Evolutionary conservation across 768 basidiomycete species (phyloP), one percentile per base, ranked within the genome.

Genomic region (Collybia nuda): DNA sequence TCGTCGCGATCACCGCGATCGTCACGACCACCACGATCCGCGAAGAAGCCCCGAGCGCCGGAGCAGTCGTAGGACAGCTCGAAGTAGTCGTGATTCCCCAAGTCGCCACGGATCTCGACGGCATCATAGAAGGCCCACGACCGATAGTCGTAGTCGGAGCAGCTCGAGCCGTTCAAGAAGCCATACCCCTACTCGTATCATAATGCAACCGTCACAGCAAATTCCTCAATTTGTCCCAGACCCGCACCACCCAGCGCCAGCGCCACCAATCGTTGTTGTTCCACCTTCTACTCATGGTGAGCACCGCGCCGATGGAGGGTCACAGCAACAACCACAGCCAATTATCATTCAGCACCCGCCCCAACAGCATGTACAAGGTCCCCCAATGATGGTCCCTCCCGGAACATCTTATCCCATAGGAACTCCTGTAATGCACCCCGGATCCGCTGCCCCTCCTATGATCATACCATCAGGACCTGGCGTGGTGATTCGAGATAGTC

Each of bases 41-140:
- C 32, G 32, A 32, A 32, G 32, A 11, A 32, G 32, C 12, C 32
- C 32, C 32, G 32, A 32, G 32, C 32, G 32, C 12, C 32, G 32
- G 32, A 41, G 47, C 4, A 53, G 50, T 15, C 43, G 45, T 18
- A 44, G 52, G 32, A 54, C n/a, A n/a, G n/a, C 57, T 54, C 46
- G 51, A 19, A 62, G 62, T 39, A 59, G 57, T 50, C 44, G 50
- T 39, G 35, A 53, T 43, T 54, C 29, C 38, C 37, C 38, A 44
- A 36, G 48, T 50, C 52, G 39, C 51, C 15, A 53, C 56, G 36
- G 37, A 53, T 52, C 57, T 50, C 48, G 47, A 50, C 48, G 32
- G 9, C 35, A 7, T n/a, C 48, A 48, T 23, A 44, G 44, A 8
- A 35, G 38, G 26, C 50, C 54, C 26, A 22, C 40, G 12, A 53